Evolutionary conservation across 768 basidiomycete species (phyloP).

Genomic region (Kwoniella shandongensis): DNA sequence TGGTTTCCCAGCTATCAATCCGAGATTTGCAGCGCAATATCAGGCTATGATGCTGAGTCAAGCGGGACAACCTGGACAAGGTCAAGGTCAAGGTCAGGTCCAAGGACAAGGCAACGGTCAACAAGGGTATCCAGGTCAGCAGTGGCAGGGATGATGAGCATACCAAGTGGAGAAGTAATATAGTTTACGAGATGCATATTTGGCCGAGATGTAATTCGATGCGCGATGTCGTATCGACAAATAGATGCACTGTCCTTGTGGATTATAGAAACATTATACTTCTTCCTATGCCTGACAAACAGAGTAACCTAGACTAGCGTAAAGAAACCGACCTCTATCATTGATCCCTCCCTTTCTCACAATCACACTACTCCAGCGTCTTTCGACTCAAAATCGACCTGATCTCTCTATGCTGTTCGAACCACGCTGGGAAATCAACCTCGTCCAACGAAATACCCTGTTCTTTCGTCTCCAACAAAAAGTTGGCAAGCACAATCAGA

Average conservation of each 20-base stretch:
- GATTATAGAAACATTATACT: no score
- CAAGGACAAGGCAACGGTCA: no score
- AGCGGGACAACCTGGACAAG: neutral
- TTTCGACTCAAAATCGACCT: slow-evolving; percentile 47
- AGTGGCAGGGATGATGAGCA: neutral
- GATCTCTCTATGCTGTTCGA: slow-evolving; percentile 80
- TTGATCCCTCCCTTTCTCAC: no score
- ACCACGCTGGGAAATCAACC: slow-evolving; percentile 74
- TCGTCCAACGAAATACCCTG: slow-evolving; percentile 35
- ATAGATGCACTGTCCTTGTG: no score
- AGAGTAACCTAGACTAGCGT: no score
- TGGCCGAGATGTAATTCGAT: no score
- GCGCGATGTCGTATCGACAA: no score
- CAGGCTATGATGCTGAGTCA: slow-evolving; percentile 27
- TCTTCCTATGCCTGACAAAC: neutral
- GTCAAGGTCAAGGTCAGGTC: neutral
- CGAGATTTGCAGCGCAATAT: slow-evolving; percentile 44
- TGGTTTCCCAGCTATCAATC: slow-evolving; percentile 44
- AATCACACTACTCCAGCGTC: slow-evolving; percentile 41
- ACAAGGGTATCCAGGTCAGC: no score
- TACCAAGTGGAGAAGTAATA: neutral
- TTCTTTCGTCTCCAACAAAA: slow-evolving; percentile 69
- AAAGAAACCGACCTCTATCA: no score
- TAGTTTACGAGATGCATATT: neutral
- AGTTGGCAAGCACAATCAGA: slow-evolving; percentile 91